These are phyloP conservation scores for Sugiyamaella grinbergsii DNA, from an alignment of 1,139 yeast species.

Conservation along the genomic window DNA sequence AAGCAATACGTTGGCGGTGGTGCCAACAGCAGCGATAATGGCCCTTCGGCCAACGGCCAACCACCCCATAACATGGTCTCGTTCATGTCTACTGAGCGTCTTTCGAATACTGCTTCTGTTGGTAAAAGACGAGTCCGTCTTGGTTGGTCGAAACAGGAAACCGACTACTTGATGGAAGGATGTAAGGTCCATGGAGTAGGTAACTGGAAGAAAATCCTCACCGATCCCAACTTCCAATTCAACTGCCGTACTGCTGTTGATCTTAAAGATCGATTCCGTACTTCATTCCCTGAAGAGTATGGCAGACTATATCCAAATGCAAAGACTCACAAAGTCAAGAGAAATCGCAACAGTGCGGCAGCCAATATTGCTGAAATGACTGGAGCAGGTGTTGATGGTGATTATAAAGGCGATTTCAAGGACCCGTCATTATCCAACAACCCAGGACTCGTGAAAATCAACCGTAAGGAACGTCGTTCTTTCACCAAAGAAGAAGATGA, in stretches of 20 bases:
- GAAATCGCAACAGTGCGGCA: slow-evolving; percentile 18
- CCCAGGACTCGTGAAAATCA: slow-evolving; percentile 41
- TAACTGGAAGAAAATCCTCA: slow-evolving; percentile 50
- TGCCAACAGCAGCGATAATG: background rate
- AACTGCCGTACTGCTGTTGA: slow-evolving; percentile 50
- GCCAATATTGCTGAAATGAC: slow-evolving; percentile 12
- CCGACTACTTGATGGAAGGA: slow-evolving; percentile 47
- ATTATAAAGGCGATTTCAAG: background rate
- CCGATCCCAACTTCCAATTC: slow-evolving; percentile 45
- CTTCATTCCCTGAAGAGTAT: slow-evolving; percentile 50
- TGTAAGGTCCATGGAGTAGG: slow-evolving; percentile 50
- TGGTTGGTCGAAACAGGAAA: slow-evolving; percentile 49
- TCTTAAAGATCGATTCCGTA: slow-evolving; percentile 47
- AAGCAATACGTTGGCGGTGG: slow-evolving; percentile 5
- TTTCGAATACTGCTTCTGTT: slow-evolving; percentile 20
- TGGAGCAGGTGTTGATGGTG: slow-evolving; percentile 15
- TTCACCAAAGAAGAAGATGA: slow-evolving; percentile 77
- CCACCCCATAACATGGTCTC: slow-evolving; percentile 20
- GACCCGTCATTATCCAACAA: background rate
- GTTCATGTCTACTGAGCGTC: slow-evolving; percentile 23
- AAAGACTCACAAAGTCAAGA: slow-evolving; percentile 45
- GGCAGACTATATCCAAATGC: slow-evolving; percentile 49
- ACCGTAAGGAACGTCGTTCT: slow-evolving; percentile 48
- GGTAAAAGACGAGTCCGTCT: slow-evolving; percentile 43
- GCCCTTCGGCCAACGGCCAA: slow-evolving; percentile 9